Conservation (phyloP, 345 rosid species). For the Brassica nigra region DNA sequence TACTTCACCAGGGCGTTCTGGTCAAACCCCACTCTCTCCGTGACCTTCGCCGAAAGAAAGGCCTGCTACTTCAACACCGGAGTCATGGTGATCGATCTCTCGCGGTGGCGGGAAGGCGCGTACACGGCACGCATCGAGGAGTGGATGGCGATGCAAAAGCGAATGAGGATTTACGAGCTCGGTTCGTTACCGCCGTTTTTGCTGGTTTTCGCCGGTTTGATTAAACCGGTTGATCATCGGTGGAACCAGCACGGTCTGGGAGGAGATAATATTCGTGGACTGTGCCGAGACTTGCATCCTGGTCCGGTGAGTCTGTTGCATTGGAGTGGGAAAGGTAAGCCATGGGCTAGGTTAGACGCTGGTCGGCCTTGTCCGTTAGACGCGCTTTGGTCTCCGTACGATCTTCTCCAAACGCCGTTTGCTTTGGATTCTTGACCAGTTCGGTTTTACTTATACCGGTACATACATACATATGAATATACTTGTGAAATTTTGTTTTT, state of each 20-base stretch:
- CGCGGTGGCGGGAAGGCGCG: constrained; percentile 73
- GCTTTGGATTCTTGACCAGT: constrained; percentile 51
- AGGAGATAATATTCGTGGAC: constrained; percentile 60
- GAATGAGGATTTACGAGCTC: constrained; percentile 70
- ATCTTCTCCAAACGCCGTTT: constrained; percentile 60
- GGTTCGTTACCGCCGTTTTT: constrained; percentile 84
- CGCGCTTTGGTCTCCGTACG: constrained; percentile 65
- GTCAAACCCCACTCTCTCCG: constrained; percentile 67
- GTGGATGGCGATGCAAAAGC: constrained; percentile 86
- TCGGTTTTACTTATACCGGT: constrained; percentile 37
- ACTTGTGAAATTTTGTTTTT: constrained; percentile 18
- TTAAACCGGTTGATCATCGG: constrained; percentile 69
- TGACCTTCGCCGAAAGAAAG: constrained; percentile 57
- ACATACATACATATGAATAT: constrained; percentile 20
- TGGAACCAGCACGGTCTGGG: constrained; percentile 87
- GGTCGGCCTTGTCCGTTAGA: constrained; percentile 67
- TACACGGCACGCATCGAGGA: constrained; percentile 75
- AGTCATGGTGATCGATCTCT: constrained; percentile 89
- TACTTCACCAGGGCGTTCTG: constrained; percentile 76
- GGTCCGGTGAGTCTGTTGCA: constrained; percentile 67
- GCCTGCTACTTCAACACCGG: constrained; percentile 87
- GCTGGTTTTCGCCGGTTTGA: constrained; percentile 68
- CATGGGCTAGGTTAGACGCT: constrained; percentile 66
- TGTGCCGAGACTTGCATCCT: constrained; percentile 61
- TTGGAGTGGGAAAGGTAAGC: constrained; percentile 79